These are phyloP conservation scores for Aspergillus fijiensis DNA, from an alignment of 2,329 filamentous ascomycete species.

Conservation along the genomic window DNA sequence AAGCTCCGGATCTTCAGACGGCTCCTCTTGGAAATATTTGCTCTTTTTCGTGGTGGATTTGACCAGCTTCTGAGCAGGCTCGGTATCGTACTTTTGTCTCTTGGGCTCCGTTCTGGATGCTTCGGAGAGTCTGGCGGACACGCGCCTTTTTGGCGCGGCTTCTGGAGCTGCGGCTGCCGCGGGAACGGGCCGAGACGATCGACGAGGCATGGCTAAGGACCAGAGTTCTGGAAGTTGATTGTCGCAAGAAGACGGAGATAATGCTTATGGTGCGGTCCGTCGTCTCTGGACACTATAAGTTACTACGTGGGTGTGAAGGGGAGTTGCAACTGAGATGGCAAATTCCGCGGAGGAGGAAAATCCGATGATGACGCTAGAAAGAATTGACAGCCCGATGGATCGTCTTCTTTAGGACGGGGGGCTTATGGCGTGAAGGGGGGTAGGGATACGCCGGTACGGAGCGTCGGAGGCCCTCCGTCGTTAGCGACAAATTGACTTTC, in stretches of 20 bases:
- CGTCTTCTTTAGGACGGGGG: constrained; percentile 9
- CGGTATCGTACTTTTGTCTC: constrained; percentile 31
- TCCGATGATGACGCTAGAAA: background rate
- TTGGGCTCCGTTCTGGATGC: constrained; percentile 30
- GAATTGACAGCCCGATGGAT: background rate
- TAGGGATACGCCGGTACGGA: background rate
- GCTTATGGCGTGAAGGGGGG: background rate
- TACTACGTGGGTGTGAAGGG: constrained; percentile 6
- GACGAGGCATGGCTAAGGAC: constrained; percentile 33
- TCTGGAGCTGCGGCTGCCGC: constrained; percentile 31
- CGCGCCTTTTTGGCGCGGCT: constrained; percentile 35
- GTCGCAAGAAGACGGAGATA: background rate
- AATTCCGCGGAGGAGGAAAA: constrained; percentile 2
- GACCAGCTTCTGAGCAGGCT: constrained; percentile 17
- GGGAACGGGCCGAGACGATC: constrained; percentile 40
- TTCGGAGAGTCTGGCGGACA: constrained; percentile 33
- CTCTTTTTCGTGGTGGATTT: constrained; percentile 50
- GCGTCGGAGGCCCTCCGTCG: constrained; percentile 1
- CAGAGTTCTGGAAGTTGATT: background rate
- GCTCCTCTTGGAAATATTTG: constrained; percentile 51
- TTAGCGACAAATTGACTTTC: constrained; percentile 24
- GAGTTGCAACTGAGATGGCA: background rate
- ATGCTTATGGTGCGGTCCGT: background rate
- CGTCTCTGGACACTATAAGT: constrained; percentile 6
- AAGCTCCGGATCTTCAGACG: constrained; percentile 34